phyloP scores from a whole-genome alignment of 495 filamentous ascomycete genomes.

The Penicillium diatomitis region DNA sequence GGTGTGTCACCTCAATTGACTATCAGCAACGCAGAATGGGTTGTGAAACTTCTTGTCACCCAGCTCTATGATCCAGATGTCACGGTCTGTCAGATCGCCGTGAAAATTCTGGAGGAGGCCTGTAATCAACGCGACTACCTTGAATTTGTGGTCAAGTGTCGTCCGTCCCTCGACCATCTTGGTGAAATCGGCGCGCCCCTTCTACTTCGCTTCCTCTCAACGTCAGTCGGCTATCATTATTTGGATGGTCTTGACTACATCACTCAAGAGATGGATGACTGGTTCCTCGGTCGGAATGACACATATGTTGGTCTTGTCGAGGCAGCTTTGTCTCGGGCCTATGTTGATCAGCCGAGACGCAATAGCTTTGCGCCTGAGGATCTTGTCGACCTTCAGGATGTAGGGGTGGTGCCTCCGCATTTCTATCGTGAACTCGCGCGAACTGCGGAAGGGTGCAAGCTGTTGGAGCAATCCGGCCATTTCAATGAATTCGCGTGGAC shows the following conservation, averaged over 20 bases:
- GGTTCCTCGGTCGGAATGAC: conserved; percentile 94
- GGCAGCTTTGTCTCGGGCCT: conserved; percentile 84
- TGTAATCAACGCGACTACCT: conserved; percentile 84
- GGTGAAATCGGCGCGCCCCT: conserved; percentile 95
- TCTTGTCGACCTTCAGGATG: conserved; percentile 47
- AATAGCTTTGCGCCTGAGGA: conserved; percentile 41
- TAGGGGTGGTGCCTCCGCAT: conserved; percentile 77
- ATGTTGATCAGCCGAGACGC: conserved; percentile 49
- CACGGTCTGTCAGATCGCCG: conserved; percentile 87
- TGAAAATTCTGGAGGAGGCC: conserved; percentile 94
- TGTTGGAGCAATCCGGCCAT: conserved; percentile 86
- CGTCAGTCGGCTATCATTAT: conserved; percentile 94
- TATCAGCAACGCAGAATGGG: conserved; percentile 69
- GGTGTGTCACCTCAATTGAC: conserved; percentile 20
- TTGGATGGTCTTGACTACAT: conserved; percentile 96
- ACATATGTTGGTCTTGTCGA: conserved; percentile 91
- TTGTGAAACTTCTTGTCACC: conserved; percentile 89
- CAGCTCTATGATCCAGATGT: conserved; percentile 96
- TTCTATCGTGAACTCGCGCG: conserved; percentile 94
- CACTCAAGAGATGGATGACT: conserved; percentile 98
- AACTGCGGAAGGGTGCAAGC: conserved; percentile 82
- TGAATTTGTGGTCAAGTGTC: conserved; percentile 92
- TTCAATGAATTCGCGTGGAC: conserved; percentile 86
- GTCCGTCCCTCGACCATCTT: conserved; percentile 90
- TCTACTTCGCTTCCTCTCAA: conserved; percentile 86